Conservation (phyloP, 139 green algal genomes). For the Trebouxia sp. region DNA sequence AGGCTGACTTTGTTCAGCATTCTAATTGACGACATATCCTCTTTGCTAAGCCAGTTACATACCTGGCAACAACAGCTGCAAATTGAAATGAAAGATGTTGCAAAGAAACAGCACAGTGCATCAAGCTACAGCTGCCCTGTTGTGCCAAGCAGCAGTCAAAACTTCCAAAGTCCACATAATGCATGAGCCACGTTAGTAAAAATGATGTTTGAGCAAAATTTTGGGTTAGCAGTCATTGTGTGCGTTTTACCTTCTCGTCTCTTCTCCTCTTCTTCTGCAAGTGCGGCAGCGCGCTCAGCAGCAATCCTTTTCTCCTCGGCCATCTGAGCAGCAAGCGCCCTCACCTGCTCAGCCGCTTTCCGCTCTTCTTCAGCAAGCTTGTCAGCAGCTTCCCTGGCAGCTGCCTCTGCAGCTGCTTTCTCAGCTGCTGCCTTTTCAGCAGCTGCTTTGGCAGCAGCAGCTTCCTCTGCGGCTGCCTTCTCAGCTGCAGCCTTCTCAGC, state of each 20-base stretch:
- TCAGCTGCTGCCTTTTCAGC: background rate
- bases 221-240: background rate
- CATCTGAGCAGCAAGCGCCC: background rate
- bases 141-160: too few species aligned
- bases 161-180: too few species aligned
- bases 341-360: constrained; percentile 1
- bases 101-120: too few species aligned
- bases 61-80: too few species aligned
- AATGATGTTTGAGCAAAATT: too few species aligned
- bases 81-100: too few species aligned
- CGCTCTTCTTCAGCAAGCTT: background rate
- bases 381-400: background rate
- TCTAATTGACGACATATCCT: too few species aligned
- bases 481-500: constrained; percentile 1
- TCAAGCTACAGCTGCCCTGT: too few species aligned
- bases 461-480: background rate
- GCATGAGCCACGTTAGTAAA: too few species aligned
- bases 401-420: constrained; percentile 20
- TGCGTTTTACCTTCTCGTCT: background rate
- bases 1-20: too few species aligned
- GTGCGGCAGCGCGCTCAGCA: background rate
- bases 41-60: too few species aligned
- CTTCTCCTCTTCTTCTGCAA: background rate
- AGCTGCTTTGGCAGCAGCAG: background rate
- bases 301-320: background rate